phyloP scores from a whole-genome alignment of 352 stramenopile genomes.

The Halophytophthora batemanensis region DNA sequence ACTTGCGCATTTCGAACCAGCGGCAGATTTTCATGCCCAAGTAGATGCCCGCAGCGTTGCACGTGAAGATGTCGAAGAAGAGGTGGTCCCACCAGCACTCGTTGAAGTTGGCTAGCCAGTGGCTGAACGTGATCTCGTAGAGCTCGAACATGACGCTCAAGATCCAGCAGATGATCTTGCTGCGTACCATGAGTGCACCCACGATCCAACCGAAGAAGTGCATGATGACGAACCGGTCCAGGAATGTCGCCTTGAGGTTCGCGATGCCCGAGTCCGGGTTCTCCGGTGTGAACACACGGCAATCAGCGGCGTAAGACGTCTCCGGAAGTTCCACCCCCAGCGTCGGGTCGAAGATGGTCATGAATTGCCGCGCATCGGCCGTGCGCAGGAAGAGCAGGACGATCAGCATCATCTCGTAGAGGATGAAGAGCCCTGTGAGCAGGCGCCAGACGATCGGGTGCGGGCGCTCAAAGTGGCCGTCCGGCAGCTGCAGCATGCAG shows the following conservation, averaged over 20 bases:
- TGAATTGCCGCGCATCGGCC: slow-evolving; percentile 75
- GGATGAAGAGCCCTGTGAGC: slow-evolving; percentile 87
- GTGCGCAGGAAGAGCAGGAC: slow-evolving; percentile 83
- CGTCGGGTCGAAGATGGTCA: slow-evolving; percentile 78
- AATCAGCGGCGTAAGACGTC: slow-evolving; percentile 81
- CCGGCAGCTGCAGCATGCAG: slow-evolving; percentile 79
- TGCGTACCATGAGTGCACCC: slow-evolving; percentile 82
- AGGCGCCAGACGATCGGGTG: slow-evolving; percentile 91
- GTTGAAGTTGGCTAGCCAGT: slow-evolving; percentile 93
- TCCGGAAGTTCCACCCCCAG: slow-evolving; percentile 79
- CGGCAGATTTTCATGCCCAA: slow-evolving; percentile 84
- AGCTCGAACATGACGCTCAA: slow-evolving; percentile 85
- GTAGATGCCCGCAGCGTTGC: slow-evolving; percentile 92
- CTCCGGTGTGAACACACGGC: slow-evolving; percentile 84
- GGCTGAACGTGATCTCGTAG: slow-evolving; percentile 87
- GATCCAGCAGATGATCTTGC: slow-evolving; percentile 80
- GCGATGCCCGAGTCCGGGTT: slow-evolving; percentile 73
- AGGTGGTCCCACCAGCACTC: slow-evolving; percentile 96
- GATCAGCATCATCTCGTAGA: slow-evolving; percentile 91
- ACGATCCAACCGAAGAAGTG: slow-evolving; percentile 91
- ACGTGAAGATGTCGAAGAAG: slow-evolving; percentile 92
- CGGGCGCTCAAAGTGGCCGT: slow-evolving; percentile 84
- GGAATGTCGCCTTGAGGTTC: slow-evolving; percentile 79
- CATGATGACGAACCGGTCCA: slow-evolving; percentile 89
- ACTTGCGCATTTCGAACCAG: slow-evolving; percentile 87